phyloP scores from a whole-genome alignment of 2,329 filamentous ascomycete species.

The Aspergillus japonicus region DNA sequence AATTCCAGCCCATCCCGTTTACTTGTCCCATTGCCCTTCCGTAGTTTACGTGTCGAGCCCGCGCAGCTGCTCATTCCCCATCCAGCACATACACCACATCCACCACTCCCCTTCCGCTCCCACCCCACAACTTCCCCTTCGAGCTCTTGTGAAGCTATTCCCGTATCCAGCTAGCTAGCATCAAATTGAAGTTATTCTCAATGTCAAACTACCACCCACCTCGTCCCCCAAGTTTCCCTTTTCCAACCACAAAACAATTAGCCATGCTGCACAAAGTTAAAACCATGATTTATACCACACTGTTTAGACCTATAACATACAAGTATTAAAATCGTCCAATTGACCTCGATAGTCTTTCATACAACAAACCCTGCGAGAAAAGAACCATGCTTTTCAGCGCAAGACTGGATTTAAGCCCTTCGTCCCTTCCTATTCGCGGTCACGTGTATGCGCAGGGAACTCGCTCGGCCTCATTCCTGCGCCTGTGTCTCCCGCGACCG shows the following conservation, averaged over 20 bases:
- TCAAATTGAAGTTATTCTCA: background rate
- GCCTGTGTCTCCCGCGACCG: background rate
- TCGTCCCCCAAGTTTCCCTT: background rate
- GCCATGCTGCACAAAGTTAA: too few relatives aligned
- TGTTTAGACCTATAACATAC: too few relatives aligned
- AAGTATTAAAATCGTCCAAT: too few relatives aligned
- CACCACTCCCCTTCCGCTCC: background rate
- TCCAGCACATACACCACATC: background rate
- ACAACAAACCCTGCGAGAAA: too few relatives aligned
- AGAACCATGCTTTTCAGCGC: background rate
- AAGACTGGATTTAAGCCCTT: background rate
- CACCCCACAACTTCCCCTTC: background rate
- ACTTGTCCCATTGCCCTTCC: background rate
- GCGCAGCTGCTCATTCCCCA: background rate
- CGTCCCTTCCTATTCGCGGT: background rate
- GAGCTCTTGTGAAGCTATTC: background rate
- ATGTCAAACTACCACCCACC: background rate
- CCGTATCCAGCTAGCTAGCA: background rate
- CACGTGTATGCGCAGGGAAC: background rate
- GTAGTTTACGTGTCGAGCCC: background rate
- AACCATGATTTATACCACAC: too few relatives aligned
- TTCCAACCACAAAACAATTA: background rate
- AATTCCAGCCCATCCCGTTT: background rate
- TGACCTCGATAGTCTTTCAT: too few relatives aligned
- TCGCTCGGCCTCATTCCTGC: background rate